These are phyloP conservation scores for Trametes cingulata DNA, from an alignment of 768 basidiomycete species.

Conservation along the genomic window DNA sequence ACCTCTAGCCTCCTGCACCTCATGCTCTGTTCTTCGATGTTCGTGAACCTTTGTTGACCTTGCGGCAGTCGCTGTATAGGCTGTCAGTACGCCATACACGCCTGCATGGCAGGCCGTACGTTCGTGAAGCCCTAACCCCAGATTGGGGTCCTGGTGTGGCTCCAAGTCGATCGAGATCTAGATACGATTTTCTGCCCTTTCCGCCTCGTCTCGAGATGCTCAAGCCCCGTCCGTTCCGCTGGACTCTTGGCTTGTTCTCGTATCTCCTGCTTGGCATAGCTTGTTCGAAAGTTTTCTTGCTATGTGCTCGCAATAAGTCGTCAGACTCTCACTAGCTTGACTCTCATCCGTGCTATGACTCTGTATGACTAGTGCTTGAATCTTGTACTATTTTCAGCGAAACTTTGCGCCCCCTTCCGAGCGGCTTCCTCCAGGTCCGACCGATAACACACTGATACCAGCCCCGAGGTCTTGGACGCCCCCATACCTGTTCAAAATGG, in stretches of 20 bases:
- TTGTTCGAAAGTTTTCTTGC: background rate
- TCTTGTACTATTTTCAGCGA: background rate
- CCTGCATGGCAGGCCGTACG: background rate
- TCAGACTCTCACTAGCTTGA: background rate
- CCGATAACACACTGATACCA: background rate
- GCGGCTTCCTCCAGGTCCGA: background rate
- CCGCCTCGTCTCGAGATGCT: background rate
- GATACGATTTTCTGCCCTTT: background rate
- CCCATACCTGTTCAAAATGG: background rate
- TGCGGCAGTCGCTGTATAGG: too few species aligned
- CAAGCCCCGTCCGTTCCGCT: background rate
- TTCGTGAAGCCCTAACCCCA: background rate
- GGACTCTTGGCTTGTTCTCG: background rate
- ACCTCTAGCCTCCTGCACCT: too few species aligned
- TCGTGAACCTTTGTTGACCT: too few species aligned
- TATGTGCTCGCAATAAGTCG: background rate
- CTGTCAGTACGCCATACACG: background rate
- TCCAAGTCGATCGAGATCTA: background rate
- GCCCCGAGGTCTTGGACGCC: background rate
- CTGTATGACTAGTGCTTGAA: background rate
- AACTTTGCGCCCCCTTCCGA: background rate
- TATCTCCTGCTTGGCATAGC: background rate
- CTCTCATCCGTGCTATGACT: background rate
- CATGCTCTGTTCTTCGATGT: too few species aligned
- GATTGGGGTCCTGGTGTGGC: background rate